Evolutionary conservation across 345 rosid species (phyloP), one percentile per base, ranked within the genome.

Genomic region (Anastatica hierochuntica): DNA sequence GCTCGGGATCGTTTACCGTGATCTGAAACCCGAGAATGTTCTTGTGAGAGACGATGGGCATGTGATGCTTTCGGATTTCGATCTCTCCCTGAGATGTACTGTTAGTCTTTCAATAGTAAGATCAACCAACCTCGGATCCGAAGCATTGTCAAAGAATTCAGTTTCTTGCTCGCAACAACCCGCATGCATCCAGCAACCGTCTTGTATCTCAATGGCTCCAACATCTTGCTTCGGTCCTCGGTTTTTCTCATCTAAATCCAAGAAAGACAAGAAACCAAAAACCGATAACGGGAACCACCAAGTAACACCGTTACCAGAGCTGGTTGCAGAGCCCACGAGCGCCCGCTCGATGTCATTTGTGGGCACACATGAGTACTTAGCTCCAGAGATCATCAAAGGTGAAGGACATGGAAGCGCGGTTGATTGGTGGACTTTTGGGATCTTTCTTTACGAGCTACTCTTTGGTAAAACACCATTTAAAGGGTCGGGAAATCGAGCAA

Each of bases 381-480:
- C 90, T n/a, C 95, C 95, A 3, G 90, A 85, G 70, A 85, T 79
- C 37, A 83, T 83, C 67, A 83, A 83, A 63, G 90, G 89, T 24
- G 94, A 83, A 74, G 89, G 89, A 43, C 95, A 81, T 53, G 95
- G 92, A 37, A 83, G 92, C 45, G 94, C 92, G 6, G 92, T 86
- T 40, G 89, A 83, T 56, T 86, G 95, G 94, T 87, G 95, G 94
- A 87, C 94, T 18, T 83, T 81, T 17, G 95, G 95, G 43, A 86
- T 81, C 53, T 83, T 87, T 66, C 72, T 83, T 5, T 79, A 83
- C 20, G 92, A 87, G 66, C 74, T 87, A 21, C 43, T 87, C 72
- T 79, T 78, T 7, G 95, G 95, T 53, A 86, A 81, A 69, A 86
- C 92, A 48, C 95, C 95, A 6, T 86, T 86, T 48, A 86, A 86